Conservation (phyloP, 2,329 filamentous ascomycete genomes). For the Diplocarpon rosae region DNA sequence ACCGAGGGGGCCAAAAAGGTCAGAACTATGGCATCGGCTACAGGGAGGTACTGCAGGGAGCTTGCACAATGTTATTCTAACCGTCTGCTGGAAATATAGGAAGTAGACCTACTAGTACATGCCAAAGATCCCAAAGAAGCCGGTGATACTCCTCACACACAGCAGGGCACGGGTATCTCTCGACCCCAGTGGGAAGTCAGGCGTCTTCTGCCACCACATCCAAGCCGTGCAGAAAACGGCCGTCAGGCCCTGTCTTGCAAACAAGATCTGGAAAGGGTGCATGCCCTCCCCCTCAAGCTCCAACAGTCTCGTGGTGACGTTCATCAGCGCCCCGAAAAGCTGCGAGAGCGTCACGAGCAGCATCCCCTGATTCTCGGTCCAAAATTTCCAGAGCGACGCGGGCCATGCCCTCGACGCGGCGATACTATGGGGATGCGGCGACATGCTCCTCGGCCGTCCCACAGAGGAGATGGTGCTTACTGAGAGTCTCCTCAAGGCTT, state of each 20-base stretch:
- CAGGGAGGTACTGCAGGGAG: conserved; percentile 64
- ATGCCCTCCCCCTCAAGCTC: conserved; percentile 62
- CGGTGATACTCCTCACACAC: conserved; percentile 54
- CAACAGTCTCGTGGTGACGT: conserved; percentile 65
- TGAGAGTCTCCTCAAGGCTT: conserved; percentile 30
- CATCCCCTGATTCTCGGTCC: conserved; percentile 60
- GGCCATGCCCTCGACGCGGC: conserved; percentile 13
- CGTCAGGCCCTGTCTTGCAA: conserved; percentile 69
- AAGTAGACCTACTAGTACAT: conserved; percentile 29
- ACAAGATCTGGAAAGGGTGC: conserved; percentile 77
- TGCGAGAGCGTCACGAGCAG: conserved; percentile 64
- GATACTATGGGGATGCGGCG: conserved; percentile 9
- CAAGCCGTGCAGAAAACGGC: conserved; percentile 54
- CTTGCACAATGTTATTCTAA: conserved; percentile 28
- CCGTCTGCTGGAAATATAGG: not conserved
- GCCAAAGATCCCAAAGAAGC: conserved; percentile 70
- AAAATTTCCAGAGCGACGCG: conserved; percentile 31
- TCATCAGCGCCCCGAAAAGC: conserved; percentile 78
- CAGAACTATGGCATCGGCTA: conserved; percentile 81
- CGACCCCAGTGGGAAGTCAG: conserved; percentile 59
- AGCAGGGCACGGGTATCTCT: conserved; percentile 58
- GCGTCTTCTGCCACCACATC: conserved; percentile 60
- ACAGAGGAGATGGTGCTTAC: conserved; percentile 33
- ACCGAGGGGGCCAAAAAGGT: conserved; percentile 76
- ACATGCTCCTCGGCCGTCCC: conserved; percentile 13